Base-by-base conservation (phyloP, 805 yeast species). In the Yamadazyma sp. region DNA sequence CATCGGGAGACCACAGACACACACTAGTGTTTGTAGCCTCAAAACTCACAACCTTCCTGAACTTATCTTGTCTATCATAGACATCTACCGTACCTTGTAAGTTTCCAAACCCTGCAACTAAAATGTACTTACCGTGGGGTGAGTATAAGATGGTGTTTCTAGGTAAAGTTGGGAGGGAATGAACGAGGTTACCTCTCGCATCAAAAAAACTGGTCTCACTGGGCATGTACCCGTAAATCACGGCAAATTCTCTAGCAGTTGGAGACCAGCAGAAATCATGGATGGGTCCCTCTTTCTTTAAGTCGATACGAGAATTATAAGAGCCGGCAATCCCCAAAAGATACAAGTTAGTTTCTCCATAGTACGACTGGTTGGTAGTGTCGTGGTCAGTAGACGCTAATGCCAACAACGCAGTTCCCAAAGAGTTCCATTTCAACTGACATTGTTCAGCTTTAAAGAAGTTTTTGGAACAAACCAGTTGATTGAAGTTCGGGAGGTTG, bases 261-360 rank as follows among this genome's bases (percentile, higher is more conserved):
- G 98, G 96, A 17, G 95, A 84, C 99, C 99, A 93, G 15, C 93
- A 82, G 45, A 91, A 86, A 62, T 93, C 99, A 66, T 93, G 97
- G 50, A 93, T 89, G 30, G 99, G 98, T 21, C 98, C 98, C 55
- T 89, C 96, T 52, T 86, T 82, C 46, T 86, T 88, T 52, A 93
- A 77, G 41, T 80, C 75, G 53, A 93, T 90, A 55, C 96, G 76
- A 38, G 89, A 84, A 55, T 91, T 95, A 53, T 87, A 90, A 26
- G 90, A 78, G 10, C 96, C 96, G 23, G 95, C 89, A 49, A 93
- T 85, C 43, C 96, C 96, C 49, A 95, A 73, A 43, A 93, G 63
- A 59, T 91, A 93, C 50, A 93, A 71, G 44, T 91, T 88, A 37
- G 95, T 87, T 68, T 93, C 98, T 50, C 99, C 99, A 58, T 93